A percentile compares a stretch with the other conserved stretches of the same genome.
Conservation (phyloP, 352 stramenopile species). For the Phytophthora podocarpi region DNA sequence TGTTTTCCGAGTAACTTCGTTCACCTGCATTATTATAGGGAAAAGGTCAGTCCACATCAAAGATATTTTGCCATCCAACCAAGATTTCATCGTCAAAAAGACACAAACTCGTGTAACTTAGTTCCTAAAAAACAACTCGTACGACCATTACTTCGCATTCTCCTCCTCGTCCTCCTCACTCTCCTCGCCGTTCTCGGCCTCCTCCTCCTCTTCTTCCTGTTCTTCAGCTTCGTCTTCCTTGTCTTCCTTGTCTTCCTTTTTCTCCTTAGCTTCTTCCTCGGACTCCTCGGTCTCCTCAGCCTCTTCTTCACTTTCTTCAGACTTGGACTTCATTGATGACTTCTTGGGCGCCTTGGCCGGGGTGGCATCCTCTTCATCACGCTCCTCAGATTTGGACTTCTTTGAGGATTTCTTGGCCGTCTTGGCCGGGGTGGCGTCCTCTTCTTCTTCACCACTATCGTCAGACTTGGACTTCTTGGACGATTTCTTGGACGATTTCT, state of each 20-base stretch:
- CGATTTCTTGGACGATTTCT: background rate
- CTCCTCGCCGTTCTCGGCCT: slow-evolving; percentile 10
- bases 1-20: too few relatives aligned
- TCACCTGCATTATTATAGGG: too few relatives aligned
- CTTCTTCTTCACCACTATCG: background rate
- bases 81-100: too few relatives aligned
- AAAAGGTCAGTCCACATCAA: too few relatives aligned
- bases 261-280: background rate
- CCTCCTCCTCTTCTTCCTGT: slow-evolving; percentile 19
- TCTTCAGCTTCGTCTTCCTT: slow-evolving; percentile 13
- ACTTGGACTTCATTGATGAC: slow-evolving; percentile 2
- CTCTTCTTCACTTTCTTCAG: slow-evolving; percentile 6
- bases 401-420: slow-evolving; percentile 1
- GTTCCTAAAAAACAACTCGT: slow-evolving; percentile 10
- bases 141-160: slow-evolving; percentile 1
- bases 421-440: background rate
- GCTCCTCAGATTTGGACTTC: slow-evolving; percentile 3
- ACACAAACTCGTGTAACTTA: slow-evolving; percentile 23
- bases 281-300: background rate
- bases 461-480: background rate
- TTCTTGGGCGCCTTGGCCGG: slow-evolving; percentile 4
- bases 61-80: background rate
- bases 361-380: background rate
- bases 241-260: slow-evolving; percentile 4
- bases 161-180: slow-evolving; percentile 11